A percentile compares a stretch with the other conserved stretches of the same genome.
Conservation (phyloP, 495 filamentous ascomycete genomes). For the Talaromyces nanjingensis region DNA sequence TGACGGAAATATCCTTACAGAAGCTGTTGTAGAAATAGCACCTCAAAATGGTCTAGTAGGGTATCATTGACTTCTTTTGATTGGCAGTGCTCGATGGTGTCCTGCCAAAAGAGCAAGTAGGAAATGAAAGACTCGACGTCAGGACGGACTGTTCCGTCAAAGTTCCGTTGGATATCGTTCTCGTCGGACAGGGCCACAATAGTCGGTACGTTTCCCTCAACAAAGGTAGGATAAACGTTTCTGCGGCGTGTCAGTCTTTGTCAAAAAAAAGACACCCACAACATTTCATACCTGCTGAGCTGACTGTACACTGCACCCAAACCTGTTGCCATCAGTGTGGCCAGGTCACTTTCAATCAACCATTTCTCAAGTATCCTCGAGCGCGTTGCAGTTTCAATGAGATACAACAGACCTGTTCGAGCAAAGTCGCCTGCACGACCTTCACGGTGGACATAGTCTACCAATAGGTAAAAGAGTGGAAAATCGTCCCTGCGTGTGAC, state of each 20-base stretch:
- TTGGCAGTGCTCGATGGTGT: slow-evolving; percentile 90
- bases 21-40: slow-evolving; percentile 91
- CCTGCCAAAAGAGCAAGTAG: slow-evolving; percentile 95
- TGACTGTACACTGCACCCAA: slow-evolving; percentile 95
- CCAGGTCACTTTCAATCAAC: slow-evolving; percentile 94
- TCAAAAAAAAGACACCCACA: background rate
- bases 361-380: slow-evolving; percentile 81
- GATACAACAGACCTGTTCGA: slow-evolving; percentile 88
- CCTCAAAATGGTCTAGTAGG: slow-evolving; percentile 91
- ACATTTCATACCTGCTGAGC: slow-evolving; percentile 58
- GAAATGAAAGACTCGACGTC: slow-evolving; percentile 92
- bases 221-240: slow-evolving; percentile 33
- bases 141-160: slow-evolving; percentile 53
- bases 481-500: slow-evolving; percentile 88
- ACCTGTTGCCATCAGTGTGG: slow-evolving; percentile 94
- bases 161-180: slow-evolving; percentile 28
- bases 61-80: slow-evolving; percentile 88
- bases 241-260: slow-evolving; percentile 14
- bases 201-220: slow-evolving; percentile 63
- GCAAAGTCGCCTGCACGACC: slow-evolving; percentile 93
- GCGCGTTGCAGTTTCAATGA: slow-evolving; percentile 86
- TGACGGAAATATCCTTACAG: slow-evolving; percentile 50
- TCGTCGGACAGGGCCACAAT: slow-evolving; percentile 85
- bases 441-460: slow-evolving; percentile 94
- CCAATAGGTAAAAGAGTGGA: slow-evolving; percentile 86